Evolutionary conservation across 1,284 basidiomycete genomes (phyloP), one percentile per base, ranked within the genome.

Genomic region (Inonotus hispidus): DNA sequence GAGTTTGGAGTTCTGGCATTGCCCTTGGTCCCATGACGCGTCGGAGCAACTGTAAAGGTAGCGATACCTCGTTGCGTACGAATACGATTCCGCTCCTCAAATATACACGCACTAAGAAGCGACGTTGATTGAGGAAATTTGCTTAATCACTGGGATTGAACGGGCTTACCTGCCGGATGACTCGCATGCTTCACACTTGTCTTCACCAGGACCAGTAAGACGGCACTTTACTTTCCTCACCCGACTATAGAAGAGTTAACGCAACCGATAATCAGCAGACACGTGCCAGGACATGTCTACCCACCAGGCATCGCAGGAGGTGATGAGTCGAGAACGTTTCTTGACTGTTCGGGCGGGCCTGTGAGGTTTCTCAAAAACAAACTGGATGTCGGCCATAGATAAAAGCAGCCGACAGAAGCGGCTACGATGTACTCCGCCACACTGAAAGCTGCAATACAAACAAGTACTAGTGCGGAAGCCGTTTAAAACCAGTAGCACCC

Each of bases 301-400:
- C 21, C 29, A 58, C 60, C 60, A 61, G 13, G 60, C 46, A 21
- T 61, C 60, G 56, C 60, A 61, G 23, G 60, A 56, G 10, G 60
- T 61, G 16, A 61, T 53, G 13, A 61, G 55, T 25, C 60, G 57
- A 4, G 60, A 52, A 46, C 60, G 54, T 38, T 58, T 61, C 45
- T 50, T 61, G 45, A 21, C 23, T 50, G 43, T 19, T 23, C 47
- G 41, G 19, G 25, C 43, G 16, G 45, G 38, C 49, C 52, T 53
- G 19, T 61, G 46, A 19, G 60, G 60, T 35, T 58, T 61, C 46
- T 61, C 60, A 49, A 61, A 57, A 23, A 61, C 47, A 46, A 61
- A 61, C 32, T 61, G 55, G 32, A 61, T 53, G 6, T 52, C 54
- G 21, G 35, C 41, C 60, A 61, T 61, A 41, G 21, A 39, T 19